Conservation (phyloP, 164 flowering plant genomes). For the Vitis vinifera region DNA sequence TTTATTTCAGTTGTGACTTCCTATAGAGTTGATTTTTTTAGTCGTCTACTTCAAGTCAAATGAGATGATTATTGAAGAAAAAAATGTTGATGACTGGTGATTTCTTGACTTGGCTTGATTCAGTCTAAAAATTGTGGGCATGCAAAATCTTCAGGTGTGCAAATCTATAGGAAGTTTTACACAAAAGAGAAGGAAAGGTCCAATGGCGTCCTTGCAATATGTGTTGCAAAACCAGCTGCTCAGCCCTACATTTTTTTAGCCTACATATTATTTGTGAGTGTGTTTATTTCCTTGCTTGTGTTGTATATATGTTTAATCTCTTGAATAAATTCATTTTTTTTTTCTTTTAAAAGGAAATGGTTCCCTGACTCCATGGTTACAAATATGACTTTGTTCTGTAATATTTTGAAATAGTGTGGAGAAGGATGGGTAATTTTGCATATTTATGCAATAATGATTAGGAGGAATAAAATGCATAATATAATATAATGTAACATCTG, state of each 20-base stretch:
- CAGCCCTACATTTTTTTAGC: slow-evolving; percentile 63
- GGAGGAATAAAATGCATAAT: background rate
- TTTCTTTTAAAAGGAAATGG: too few species aligned
- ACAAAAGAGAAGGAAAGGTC: slow-evolving; percentile 65
- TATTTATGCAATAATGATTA: background rate
- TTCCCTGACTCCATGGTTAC: too few species aligned
- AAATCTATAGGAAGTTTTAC: slow-evolving; percentile 70
- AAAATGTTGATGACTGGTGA: too few species aligned
- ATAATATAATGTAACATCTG: background rate
- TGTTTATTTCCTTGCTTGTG: background rate
- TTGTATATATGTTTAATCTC: too few species aligned
- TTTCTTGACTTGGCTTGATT: too few species aligned
- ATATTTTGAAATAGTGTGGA: background rate
- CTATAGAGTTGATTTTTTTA: too few species aligned
- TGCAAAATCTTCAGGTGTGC: slow-evolving; percentile 51
- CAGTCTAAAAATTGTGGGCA: slow-evolving; percentile 7
- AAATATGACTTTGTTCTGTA: background rate
- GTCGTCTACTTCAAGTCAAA: too few species aligned
- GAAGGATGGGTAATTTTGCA: background rate
- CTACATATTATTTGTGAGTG: slow-evolving; percentile 58
- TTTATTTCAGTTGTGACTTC: too few species aligned
- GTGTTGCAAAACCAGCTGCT: slow-evolving; percentile 40
- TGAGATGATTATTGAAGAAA: too few species aligned
- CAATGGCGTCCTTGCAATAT: slow-evolving; percentile 77
- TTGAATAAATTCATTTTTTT: too few species aligned